phyloP scores from a whole-genome alignment of 208 protist genomes.

The Crithidia brevicula region DNA sequence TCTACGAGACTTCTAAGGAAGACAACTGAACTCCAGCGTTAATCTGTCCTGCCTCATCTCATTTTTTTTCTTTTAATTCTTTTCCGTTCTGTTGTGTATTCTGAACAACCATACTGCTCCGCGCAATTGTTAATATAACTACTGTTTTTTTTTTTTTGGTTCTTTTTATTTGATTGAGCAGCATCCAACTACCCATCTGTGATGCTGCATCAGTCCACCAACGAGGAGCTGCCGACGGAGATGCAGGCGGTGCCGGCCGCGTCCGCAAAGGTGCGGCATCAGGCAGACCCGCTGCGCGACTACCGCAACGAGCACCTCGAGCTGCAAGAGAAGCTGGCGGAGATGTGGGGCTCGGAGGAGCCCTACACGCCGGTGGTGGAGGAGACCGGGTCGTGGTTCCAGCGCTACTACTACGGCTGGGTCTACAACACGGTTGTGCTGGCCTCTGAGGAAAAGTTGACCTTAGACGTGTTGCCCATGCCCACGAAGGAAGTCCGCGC shows the following conservation, averaged over 20 bases:
- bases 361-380: conserved; percentile 43
- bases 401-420: conserved; percentile 55
- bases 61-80: too few relatives aligned
- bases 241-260: neutral
- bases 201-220: neutral
- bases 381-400: conserved; percentile 40
- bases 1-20: too few relatives aligned
- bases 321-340: conserved; percentile 25
- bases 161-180: neutral
- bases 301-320: conserved; percentile 18
- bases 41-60: too few relatives aligned
- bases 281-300: conserved; percentile 6
- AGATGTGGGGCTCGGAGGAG: conserved; percentile 57
- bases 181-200: neutral
- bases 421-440: conserved; percentile 38
- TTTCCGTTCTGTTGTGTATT: neutral
- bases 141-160: neutral
- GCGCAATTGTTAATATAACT: neutral
- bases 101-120: neutral
- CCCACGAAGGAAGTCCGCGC: conserved; percentile 31
- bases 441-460: conserved; percentile 52
- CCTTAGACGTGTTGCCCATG: conserved; percentile 37
- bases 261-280: neutral
- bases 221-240: conserved; percentile 19
- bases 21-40: too few relatives aligned